Evolutionary conservation across 2,329 filamentous ascomycete species (phyloP), one percentile per base, ranked within the genome.

Genomic region (Aspergillus fischeri): DNA sequence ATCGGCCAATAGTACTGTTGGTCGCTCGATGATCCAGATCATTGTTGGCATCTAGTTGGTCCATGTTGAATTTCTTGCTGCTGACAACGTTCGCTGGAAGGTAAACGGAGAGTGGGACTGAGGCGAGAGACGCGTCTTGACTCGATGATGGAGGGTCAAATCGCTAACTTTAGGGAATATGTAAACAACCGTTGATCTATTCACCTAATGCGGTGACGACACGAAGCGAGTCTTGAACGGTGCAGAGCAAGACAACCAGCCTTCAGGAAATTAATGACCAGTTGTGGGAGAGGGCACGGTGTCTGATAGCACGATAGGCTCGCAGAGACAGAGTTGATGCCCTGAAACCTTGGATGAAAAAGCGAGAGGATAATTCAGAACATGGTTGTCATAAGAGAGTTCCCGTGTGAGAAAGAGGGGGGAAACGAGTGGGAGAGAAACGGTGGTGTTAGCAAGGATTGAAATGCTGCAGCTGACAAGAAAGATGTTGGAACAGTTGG

Each of bases 1-100:
- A 80, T 67, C 85, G 83, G 48, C 81, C 85, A 56, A 87, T 72
- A 49, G 82, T 80, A 59, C 67, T 66, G 42, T 67, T 67, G 10
- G 69, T 57, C n/a, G 68, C 59, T 42, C 60, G 61, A 56, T 66
- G 64, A 32, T 57, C 61, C 27, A 64, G 53, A 11, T 63, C 65
- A 35, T 61, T 52, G 38, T 53, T 59, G 27, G 44, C 51, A 53
- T 68, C 65, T 56, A 63, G 64, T 48, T 67, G 65, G 53, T 68
- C 65, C 67, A 73, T 73, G 21, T 66, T 67, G 60, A 60, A 61
- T 62, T 55, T 49, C 50, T 51, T 10, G 38, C 24, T 47, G 21
- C 24, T 47, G 21, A 47, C 5, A 24, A 27, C 10, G 24, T 47
- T 25, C 11, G 44, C 21, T 47, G 58, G 59, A 59, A 60, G 60